Evolutionary conservation across 805 yeast genomes (phyloP), one percentile per base, ranked within the genome.

Genomic region (Peterozyma xylosa): DNA sequence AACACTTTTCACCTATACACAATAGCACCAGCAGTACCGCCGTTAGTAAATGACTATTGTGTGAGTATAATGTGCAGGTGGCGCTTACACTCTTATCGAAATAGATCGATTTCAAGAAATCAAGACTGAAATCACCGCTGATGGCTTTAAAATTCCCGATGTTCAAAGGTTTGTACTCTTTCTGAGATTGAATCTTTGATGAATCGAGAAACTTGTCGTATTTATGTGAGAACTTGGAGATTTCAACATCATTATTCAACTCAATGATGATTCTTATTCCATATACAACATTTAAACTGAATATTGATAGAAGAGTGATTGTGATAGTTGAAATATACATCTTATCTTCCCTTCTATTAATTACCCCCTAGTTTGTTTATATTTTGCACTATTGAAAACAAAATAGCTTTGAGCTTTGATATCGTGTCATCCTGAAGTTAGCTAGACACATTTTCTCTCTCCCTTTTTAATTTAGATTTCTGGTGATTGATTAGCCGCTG

Each of bases 61-160:
- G 15, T 32, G 34, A 32, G 5, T 11, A 32, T 13, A 9, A 9
- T 5, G 15, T 3, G 9, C 5, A 32, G 15, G 15, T 5, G 9
- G 15, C 34, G 15, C 34, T 32, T 32, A 32, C 34, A 32, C 9
- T 32, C 16, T 56, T 49, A 48, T 69, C 72, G 37, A 65, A 52
- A 45, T 59, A 63, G 4, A 68, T 51, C 1, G 55, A 48, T 42
- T 59, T 57, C 29, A 67, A 49, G 18, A 58, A 45, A 2, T 54
- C 57, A 11, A 49, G 45, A 18, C 58, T 52, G 39, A 70, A 63
- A 11, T 65, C 64, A 11, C 73, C 74, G 30, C 53, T 47, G 30
- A 69, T 49, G 6, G 66, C 66, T 38, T 57, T 57, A 45, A 67
- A 63, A 3, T 48, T 45, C 2, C 66, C 67, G 11, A 68, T 50